These are phyloP conservation scores for Glonium stellatum DNA, from an alignment of 495 filamentous ascomycete genomes.

Conservation along the genomic window DNA sequence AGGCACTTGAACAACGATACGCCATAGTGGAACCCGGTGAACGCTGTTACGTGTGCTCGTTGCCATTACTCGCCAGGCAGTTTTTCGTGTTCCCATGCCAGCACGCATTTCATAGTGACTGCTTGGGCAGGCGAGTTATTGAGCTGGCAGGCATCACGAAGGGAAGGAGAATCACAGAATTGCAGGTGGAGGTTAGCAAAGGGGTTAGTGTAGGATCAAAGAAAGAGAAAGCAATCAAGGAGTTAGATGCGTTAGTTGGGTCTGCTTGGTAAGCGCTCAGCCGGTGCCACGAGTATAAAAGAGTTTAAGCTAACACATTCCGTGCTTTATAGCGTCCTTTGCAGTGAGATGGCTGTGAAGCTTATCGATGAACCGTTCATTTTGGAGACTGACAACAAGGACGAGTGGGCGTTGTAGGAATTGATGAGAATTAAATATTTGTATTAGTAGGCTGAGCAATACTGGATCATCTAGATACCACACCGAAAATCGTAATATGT, in stretches of 20 bases:
- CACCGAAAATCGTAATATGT: too few species aligned
- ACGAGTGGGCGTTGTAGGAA: constrained; percentile 76
- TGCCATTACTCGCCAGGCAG: constrained; percentile 79
- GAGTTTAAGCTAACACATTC: constrained; percentile 7
- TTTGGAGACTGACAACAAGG: constrained; percentile 55
- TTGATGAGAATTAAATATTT: background rate
- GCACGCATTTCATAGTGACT: constrained; percentile 94
- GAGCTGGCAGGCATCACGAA: constrained; percentile 66
- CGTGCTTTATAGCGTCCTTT: constrained; percentile 58
- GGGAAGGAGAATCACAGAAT: constrained; percentile 71
- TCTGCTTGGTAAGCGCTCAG: constrained; percentile 59
- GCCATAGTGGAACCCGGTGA: constrained; percentile 96
- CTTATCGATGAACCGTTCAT: constrained; percentile 90
- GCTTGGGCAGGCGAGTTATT: constrained; percentile 74
- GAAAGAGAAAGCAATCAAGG: constrained; percentile 76
- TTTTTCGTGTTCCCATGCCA: constrained; percentile 99
- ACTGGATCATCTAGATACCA: background rate
- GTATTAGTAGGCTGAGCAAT: background rate
- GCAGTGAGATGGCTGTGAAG: constrained; percentile 89
- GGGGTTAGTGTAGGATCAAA: constrained; percentile 56
- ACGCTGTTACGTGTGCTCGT: constrained; percentile 76
- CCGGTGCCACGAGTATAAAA: background rate
- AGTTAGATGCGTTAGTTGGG: constrained; percentile 82
- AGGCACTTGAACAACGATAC: constrained; percentile 75
- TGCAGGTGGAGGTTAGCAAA: constrained; percentile 71